Base-by-base conservation (phyloP, 2,329 filamentous ascomycete genomes). In the Epichloe uncinata region DNA sequence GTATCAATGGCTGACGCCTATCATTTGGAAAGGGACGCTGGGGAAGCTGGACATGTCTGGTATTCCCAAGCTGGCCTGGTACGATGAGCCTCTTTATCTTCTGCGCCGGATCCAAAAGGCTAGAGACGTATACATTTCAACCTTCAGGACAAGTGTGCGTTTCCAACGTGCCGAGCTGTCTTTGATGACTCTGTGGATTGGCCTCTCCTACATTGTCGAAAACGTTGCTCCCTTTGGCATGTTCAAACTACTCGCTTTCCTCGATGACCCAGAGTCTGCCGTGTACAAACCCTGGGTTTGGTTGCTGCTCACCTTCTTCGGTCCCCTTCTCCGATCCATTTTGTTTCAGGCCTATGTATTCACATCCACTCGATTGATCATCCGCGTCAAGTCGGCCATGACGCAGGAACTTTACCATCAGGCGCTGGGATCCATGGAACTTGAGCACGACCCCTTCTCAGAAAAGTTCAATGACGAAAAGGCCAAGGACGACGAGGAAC, bases 391-490 rank as follows among this genome's bases (percentile, higher is more conserved):
- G 56, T 70, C 75, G 30, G 75, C 72, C 30, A 66, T 81, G 51
- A 78, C 75, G 0, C 76, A 79, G 55, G 77, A 80, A 57, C 66
- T 80, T 9, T 80, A 81, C 54, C 71, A 72, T 53, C 73, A 70
- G 42, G 75, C 77, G 3, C 68, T 79, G 56, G 66, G 65, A 8
- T 79, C 75, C 1, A 77, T 77, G 72, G 74, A 77, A 52, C 63
- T 79, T 41, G 73, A 79, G 45, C 73, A 78, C n/a, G 74, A 78
- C 47, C 67, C 70, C 1, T 73, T 75, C 52, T 45, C 50, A 7
- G 61, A 64, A 47, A 26, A 58, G n/a, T 44, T 45, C 26, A 51
- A 42, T 30, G 63, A 65, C 11, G 55, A 62, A 2, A 52, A 58
- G 18, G 57, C 58, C 15, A 48, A 55, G 41, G 55, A 56, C 36